Percentiles rank a stretch among this genome's conserved stretches.
Conservation (phyloP, 768 basidiomycete genomes). For the Postia placenta region DNA sequence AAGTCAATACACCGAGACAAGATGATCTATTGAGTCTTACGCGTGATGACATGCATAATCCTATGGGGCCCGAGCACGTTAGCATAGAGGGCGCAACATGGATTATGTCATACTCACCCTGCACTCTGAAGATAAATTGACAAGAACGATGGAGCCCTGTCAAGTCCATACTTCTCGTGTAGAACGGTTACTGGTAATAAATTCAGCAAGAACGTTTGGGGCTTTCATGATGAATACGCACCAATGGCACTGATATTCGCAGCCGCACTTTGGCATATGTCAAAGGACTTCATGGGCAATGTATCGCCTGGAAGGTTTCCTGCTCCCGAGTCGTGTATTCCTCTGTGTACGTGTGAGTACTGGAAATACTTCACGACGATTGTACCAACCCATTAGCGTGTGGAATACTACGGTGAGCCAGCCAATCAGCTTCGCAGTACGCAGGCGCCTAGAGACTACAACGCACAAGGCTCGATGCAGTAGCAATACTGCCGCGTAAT, state of each 20-base stretch:
- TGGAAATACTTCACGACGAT: neutral
- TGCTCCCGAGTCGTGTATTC: neutral
- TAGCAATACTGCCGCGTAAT: constrained; percentile 70
- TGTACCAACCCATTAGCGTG: constrained; percentile 58
- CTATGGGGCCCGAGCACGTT: constrained; percentile 26
- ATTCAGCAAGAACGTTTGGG: neutral
- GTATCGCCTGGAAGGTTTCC: constrained; percentile 25
- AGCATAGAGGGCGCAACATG: constrained; percentile 10
- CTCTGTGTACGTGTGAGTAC: neutral
- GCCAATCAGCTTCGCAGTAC: neutral
- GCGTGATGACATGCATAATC: constrained; percentile 73
- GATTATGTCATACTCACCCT: constrained; percentile 41
- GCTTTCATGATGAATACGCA: constrained; percentile 21
- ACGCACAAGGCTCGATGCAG: constrained; percentile 78
- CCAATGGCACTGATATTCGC: constrained; percentile 63
- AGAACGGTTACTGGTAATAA: constrained; percentile 46
- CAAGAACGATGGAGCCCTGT: constrained; percentile 56
- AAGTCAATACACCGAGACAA: constrained; percentile 10
- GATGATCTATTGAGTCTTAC: constrained; percentile 41
- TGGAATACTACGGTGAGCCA: constrained; percentile 57
- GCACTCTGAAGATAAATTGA: constrained; percentile 66
- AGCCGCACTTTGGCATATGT: constrained; percentile 70
- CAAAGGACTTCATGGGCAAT: constrained; percentile 59
- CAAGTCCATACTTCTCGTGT: constrained; percentile 55
- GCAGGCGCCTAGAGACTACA: neutral